These are phyloP conservation scores for Flaveria ramosissima DNA, from an alignment of 129 eudicot species.

Conservation along the genomic window DNA sequence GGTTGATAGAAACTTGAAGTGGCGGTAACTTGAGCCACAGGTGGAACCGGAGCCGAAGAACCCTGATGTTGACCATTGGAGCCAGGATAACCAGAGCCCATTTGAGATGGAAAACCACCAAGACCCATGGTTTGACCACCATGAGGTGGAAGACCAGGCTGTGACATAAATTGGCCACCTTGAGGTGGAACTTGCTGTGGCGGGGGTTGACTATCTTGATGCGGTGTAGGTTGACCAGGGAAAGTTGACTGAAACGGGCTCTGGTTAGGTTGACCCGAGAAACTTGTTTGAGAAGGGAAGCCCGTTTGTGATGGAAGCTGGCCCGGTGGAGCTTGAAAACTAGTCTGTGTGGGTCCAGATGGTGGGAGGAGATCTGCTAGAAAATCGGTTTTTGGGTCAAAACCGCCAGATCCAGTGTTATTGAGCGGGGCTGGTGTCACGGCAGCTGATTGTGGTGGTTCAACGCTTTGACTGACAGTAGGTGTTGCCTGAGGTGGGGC, in stretches of 20 bases:
- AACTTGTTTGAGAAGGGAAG: conserved; percentile 30
- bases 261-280: conserved; percentile 31
- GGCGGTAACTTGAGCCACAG: conserved; percentile 30
- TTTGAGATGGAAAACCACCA: conserved; percentile 28
- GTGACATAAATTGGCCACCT: conserved; percentile 23
- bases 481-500: conserved; percentile 52
- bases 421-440: conserved; percentile 28
- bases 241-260: conserved; percentile 24
- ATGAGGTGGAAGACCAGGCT: conserved; percentile 8
- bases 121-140: no score
- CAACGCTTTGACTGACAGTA: conserved; percentile 45
- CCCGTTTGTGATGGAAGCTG: conserved; percentile 35
- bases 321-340: conserved; percentile 39
- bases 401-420: conserved; percentile 45
- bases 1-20: conserved; percentile 42
- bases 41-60: conserved; percentile 39
- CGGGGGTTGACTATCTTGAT: conserved; percentile 35
- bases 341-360: conserved; percentile 48
- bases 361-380: conserved; percentile 93
- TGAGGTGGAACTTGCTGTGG: conserved; percentile 24
- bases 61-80: conserved; percentile 34
- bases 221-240: conserved; percentile 37
- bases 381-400: conserved; percentile 55
- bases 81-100: conserved; percentile 39
- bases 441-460: conserved; percentile 40